Conservation (phyloP, 225 moss, liverwort and hornwort genomes). For the Neckera pumila region DNA sequence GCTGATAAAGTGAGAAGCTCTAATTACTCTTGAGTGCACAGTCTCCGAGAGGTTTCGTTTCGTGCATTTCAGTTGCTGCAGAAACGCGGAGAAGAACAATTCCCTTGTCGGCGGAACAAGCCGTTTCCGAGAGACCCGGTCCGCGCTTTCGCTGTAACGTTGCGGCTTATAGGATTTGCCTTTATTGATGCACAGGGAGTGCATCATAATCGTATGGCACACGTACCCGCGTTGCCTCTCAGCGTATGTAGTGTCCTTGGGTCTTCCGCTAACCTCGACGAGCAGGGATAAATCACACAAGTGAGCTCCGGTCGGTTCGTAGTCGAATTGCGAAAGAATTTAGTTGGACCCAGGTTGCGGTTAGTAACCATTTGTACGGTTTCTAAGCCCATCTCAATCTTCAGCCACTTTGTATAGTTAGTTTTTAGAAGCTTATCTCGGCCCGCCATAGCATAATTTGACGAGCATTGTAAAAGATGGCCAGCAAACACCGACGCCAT, state of each 20-base stretch:
- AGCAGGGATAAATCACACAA: neutral
- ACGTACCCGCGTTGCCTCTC: slow-evolving; percentile 10
- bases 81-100: neutral
- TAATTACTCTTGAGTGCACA: neutral
- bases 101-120: neutral
- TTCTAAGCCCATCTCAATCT: neutral
- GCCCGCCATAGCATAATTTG: neutral
- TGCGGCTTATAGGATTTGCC: neutral
- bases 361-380: neutral
- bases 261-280: neutral
- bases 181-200: neutral
- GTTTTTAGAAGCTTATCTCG: neutral
- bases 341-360: neutral
- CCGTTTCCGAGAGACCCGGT: neutral
- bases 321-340: neutral
- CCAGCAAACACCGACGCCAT: slow-evolving; percentile 29
- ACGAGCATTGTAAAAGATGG: neutral
- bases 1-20: neutral
- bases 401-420: neutral
- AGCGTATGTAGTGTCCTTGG: neutral
- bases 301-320: neutral
- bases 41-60: neutral
- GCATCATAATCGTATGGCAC: neutral
- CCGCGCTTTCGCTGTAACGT: neutral
- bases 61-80: neutral